These are phyloP conservation scores for Hymenoscyphus occultus DNA, from an alignment of 2,329 filamentous ascomycete genomes.

Conservation along the genomic window DNA sequence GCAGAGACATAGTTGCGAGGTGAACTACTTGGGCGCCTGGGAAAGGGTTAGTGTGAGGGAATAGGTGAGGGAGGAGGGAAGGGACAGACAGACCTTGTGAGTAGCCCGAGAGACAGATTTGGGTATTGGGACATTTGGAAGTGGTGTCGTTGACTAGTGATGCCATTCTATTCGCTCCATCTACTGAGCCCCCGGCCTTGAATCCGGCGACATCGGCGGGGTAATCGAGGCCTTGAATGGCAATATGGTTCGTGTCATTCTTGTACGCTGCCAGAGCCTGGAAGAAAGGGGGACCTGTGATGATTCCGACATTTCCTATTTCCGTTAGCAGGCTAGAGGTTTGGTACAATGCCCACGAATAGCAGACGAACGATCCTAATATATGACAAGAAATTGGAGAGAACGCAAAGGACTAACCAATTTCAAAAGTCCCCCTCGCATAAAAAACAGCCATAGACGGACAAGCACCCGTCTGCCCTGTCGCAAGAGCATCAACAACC, in stretches of 20 bases:
- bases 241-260: constrained; percentile 44
- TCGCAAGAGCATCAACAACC: constrained; percentile 13
- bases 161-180: constrained; percentile 43
- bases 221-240: constrained; percentile 54
- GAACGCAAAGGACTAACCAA: constrained; percentile 21
- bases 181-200: constrained; percentile 44
- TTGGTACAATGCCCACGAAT: neutral
- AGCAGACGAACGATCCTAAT: neutral
- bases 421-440: constrained; percentile 29
- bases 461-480: constrained; percentile 24
- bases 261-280: constrained; percentile 31
- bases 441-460: constrained; percentile 31
- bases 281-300: constrained; percentile 32
- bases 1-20: constrained; percentile 20
- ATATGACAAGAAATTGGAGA: neutral
- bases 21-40: constrained; percentile 32
- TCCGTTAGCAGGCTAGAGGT: neutral
- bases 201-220: constrained; percentile 46
- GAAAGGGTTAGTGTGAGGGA: neutral
- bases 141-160: constrained; percentile 25
- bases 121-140: constrained; percentile 24
- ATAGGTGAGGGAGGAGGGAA: neutral
- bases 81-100: constrained; percentile 18
- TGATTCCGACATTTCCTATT: constrained; percentile 31
- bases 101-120: constrained; percentile 30